Evolutionary conservation across 306 rosid species (phyloP).

Genomic region (Cucurbita moschata): DNA sequence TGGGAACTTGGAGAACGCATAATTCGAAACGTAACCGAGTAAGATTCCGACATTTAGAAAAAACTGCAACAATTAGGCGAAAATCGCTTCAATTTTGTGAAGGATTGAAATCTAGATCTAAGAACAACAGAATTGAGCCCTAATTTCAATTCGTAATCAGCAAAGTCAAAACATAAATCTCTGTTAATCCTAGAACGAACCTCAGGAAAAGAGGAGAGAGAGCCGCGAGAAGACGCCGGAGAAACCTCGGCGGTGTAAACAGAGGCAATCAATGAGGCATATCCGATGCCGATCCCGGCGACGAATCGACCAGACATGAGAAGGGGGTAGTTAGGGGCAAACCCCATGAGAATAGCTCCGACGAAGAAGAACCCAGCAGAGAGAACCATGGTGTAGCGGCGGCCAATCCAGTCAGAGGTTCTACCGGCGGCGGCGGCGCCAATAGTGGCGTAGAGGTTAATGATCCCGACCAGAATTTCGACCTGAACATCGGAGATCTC

Average conservation of each 20-base stretch:
- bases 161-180: too few relatives aligned
- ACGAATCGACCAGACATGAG: conserved; percentile 12
- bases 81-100: background rate
- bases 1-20: background rate
- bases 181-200: background rate
- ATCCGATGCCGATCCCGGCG: background rate
- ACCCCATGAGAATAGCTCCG: conserved; percentile 50
- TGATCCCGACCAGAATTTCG: conserved; percentile 31
- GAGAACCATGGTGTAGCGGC: conserved; percentile 41
- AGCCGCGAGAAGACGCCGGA: background rate
- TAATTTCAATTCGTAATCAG: background rate
- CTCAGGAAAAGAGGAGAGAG: background rate
- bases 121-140: background rate
- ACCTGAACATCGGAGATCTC: conserved; percentile 20
- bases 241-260: background rate
- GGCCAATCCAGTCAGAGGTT: conserved; percentile 11
- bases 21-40: background rate
- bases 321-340: conserved; percentile 28
- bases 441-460: conserved; percentile 31
- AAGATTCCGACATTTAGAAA: background rate
- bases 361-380: conserved; percentile 30
- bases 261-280: background rate
- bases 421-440: conserved; percentile 19
- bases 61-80: background rate
- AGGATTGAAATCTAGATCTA: background rate